Percentiles rank a stretch among this genome's conserved stretches.
phyloP scores from a whole-genome alignment of 2,329 filamentous ascomycete species.

The Karstenula rhodostoma region DNA sequence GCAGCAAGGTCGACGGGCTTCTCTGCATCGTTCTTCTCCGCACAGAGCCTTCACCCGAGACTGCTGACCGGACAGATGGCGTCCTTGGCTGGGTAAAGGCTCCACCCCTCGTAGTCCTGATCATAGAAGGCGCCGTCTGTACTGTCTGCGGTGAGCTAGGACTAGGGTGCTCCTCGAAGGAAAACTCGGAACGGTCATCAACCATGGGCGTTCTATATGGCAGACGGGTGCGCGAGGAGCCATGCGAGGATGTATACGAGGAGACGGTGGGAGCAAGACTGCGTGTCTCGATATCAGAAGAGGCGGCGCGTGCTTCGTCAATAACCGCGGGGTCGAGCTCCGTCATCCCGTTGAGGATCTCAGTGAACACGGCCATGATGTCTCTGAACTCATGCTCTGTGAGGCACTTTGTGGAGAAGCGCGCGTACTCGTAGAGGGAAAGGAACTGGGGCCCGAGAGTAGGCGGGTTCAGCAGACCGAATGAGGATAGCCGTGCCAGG shows the following conservation, averaged over 20 bases:
- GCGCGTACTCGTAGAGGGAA: slow-evolving; percentile 79
- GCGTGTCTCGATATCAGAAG: slow-evolving; percentile 37
- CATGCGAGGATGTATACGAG: slow-evolving; percentile 28
- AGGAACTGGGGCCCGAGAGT: slow-evolving; percentile 70
- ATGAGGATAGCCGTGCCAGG: slow-evolving; percentile 70
- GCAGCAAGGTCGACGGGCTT: slow-evolving; percentile 41
- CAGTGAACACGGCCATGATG: slow-evolving; percentile 85
- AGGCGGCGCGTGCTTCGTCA: slow-evolving; percentile 47
- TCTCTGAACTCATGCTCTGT: slow-evolving; percentile 75
- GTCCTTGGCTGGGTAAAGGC: slow-evolving; percentile 33
- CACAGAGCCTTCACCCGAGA: slow-evolving; percentile 38
- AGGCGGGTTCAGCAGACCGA: slow-evolving; percentile 68
- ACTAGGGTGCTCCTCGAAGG: slow-evolving; percentile 27
- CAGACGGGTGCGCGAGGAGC: slow-evolving; percentile 34
- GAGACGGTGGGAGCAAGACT: slow-evolving; percentile 44
- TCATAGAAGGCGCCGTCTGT: slow-evolving; percentile 40
- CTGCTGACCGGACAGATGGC: slow-evolving; percentile 34
- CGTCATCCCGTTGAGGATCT: slow-evolving; percentile 78
- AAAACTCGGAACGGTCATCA: slow-evolving; percentile 31
- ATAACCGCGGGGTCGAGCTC: slow-evolving; percentile 66
- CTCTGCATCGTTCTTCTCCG: slow-evolving; percentile 27
- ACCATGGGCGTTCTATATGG: slow-evolving; percentile 40
- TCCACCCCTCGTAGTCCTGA: slow-evolving; percentile 30
- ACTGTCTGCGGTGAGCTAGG: slow-evolving; percentile 37
- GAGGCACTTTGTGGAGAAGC: slow-evolving; percentile 78